These are phyloP conservation scores for Cytospora mali DNA, from an alignment of 2,329 filamentous ascomycete genomes.

Conservation along the genomic window DNA sequence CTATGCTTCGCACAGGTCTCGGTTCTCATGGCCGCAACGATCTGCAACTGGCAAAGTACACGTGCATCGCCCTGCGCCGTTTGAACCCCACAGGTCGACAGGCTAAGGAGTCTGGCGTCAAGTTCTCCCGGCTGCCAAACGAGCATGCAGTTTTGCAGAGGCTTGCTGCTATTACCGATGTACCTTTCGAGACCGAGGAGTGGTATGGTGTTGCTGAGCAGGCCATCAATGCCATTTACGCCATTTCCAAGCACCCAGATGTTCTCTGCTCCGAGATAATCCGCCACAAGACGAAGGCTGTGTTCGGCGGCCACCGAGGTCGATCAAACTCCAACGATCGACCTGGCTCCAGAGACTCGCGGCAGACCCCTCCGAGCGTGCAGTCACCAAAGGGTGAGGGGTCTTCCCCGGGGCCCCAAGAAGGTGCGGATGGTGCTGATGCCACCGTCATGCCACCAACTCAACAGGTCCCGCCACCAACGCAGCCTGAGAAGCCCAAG, in stretches of 20 bases:
- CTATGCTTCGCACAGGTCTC: slow-evolving; percentile 87
- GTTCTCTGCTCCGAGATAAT: slow-evolving; percentile 90
- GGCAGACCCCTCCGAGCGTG: slow-evolving; percentile 34
- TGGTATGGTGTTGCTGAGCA: slow-evolving; percentile 97
- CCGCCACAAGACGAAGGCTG: slow-evolving; percentile 79
- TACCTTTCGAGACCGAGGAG: slow-evolving; percentile 87
- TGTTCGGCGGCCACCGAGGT: slow-evolving; percentile 59
- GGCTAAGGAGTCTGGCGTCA: slow-evolving; percentile 69
- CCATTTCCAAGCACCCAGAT: slow-evolving; percentile 91
- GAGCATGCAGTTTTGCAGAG: slow-evolving; percentile 85
- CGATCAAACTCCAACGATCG: slow-evolving; percentile 45
- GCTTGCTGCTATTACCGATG: slow-evolving; percentile 81
- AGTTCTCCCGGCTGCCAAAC: slow-evolving; percentile 80
- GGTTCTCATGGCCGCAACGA: slow-evolving; percentile 79
- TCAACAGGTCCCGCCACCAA: slow-evolving; percentile 28
- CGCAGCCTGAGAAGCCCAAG: slow-evolving; percentile 33
- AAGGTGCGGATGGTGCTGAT: slow-evolving; percentile 29
- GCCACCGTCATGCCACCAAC: slow-evolving; percentile 16
- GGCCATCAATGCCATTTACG: slow-evolving; percentile 92
- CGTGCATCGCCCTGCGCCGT: slow-evolving; percentile 86
- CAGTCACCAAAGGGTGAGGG: slow-evolving; percentile 38
- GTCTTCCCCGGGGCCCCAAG: slow-evolving; percentile 30
- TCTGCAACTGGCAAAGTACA: slow-evolving; percentile 89
- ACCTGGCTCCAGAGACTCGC: slow-evolving; percentile 28
- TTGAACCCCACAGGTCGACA: slow-evolving; percentile 86